phyloP scores from a whole-genome alignment of 768 basidiomycete genomes.

The Hygrocybe coccinea region DNA sequence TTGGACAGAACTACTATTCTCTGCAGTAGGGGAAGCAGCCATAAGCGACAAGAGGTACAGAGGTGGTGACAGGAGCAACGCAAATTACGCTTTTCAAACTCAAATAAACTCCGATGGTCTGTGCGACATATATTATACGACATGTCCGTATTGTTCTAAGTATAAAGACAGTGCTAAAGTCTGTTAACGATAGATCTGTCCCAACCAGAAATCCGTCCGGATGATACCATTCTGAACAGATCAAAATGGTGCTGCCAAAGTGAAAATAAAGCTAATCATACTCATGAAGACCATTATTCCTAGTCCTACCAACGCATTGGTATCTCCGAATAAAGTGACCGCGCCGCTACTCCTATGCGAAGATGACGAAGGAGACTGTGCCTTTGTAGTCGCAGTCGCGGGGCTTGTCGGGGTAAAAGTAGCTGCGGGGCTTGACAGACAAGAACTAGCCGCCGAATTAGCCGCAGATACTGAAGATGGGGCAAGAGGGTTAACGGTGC shows the following conservation, averaged over 20 bases:
- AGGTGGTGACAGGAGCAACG: background rate
- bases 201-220: background rate
- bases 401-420: constrained; percentile 51
- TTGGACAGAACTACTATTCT: constrained; percentile 8
- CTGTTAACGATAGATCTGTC: background rate
- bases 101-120: constrained; percentile 17
- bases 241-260: constrained; percentile 26
- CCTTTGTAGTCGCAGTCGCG: constrained; percentile 34
- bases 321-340: constrained; percentile 19
- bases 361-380: constrained; percentile 21
- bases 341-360: constrained; percentile 23
- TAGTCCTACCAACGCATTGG: constrained; percentile 36
- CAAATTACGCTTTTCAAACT: background rate
- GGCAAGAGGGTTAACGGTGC: constrained; percentile 59
- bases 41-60: background rate
- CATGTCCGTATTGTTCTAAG: background rate
- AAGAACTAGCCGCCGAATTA: constrained; percentile 57
- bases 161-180: background rate
- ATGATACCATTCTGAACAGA: background rate
- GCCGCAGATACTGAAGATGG: constrained; percentile 47
- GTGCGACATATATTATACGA: background rate
- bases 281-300: constrained; percentile 31
- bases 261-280: constrained; percentile 42
- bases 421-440: constrained; percentile 57
- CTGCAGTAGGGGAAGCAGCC: constrained; percentile 9